These are phyloP conservation scores for Melaleuca alternifolia DNA, from an alignment of 345 rosid species.

Conservation along the genomic window DNA sequence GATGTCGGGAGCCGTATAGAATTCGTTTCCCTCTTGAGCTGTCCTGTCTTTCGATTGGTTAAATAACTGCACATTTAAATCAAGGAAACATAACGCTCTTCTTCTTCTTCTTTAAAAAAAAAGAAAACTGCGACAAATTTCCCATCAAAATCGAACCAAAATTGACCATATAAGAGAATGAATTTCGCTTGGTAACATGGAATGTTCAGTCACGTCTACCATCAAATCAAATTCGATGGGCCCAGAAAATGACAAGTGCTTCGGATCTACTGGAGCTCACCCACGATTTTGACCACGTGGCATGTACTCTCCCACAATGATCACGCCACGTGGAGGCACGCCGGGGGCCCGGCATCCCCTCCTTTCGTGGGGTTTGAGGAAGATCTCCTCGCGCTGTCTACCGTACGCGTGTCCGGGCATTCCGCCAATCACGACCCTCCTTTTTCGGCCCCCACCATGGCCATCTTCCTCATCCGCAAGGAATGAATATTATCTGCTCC, in stretches of 20 bases:
- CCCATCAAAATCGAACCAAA: background rate
- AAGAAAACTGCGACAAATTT: background rate
- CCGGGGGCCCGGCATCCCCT: background rate
- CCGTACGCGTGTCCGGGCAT: background rate
- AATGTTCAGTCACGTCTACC: background rate
- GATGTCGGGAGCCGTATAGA: rapidly evolving
- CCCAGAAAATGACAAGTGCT: background rate
- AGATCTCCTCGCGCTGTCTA: background rate
- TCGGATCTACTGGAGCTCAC: background rate
- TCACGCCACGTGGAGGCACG: background rate
- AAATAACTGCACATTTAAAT: background rate
- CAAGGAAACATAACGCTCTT: background rate
- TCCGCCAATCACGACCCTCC: background rate
- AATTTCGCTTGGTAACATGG: background rate
- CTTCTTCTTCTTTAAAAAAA: rapidly evolving
- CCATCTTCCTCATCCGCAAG: background rate
- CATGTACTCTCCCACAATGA: background rate
- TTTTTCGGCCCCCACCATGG: too few relatives aligned
- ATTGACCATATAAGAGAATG: background rate
- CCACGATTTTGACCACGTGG: background rate
- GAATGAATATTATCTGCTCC: background rate
- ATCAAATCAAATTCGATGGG: background rate
- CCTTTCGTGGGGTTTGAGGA: background rate
- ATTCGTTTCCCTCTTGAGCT: background rate
- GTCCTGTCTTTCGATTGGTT: background rate